Percentiles rank a stretch among this genome's conserved stretches.
Conservation (phyloP, 1,284 basidiomycete genomes). For the Leccinum pachyderme region DNA sequence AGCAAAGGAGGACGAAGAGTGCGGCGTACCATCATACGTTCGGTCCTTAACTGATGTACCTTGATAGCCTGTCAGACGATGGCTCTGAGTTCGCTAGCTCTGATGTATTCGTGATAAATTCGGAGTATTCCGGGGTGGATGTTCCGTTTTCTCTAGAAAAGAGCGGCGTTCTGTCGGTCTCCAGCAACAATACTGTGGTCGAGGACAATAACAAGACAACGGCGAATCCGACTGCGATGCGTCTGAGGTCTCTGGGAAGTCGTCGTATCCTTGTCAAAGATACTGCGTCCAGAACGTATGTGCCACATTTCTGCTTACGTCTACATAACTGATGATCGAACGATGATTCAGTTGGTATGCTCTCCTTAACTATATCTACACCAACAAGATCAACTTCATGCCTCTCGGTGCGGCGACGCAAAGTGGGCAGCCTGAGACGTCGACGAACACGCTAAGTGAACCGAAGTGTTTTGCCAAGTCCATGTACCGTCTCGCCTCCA, state of each 20-base stretch:
- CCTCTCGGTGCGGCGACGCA: background rate
- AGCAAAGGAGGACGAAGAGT: background rate
- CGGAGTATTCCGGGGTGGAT: background rate
- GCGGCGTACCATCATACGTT: background rate
- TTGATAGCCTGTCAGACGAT: background rate
- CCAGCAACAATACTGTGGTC: background rate
- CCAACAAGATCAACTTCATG: background rate
- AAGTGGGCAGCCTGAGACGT: background rate
- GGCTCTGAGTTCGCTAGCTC: background rate
- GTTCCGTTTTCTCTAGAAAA: background rate
- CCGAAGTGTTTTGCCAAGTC: background rate
- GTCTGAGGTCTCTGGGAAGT: background rate
- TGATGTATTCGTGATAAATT: background rate
- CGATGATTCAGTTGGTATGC: background rate
- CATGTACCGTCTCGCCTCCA: background rate
- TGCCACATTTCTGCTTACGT: background rate
- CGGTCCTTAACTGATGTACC: background rate
- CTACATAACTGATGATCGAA: background rate
- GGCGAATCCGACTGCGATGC: background rate
- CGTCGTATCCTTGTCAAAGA: background rate
- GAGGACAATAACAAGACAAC: background rate
- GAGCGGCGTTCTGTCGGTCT: background rate
- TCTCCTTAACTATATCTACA: background rate
- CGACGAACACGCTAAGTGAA: background rate
- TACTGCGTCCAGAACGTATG: background rate